phyloP scores from a whole-genome alignment of 2,329 filamentous ascomycete species.

The Rutstroemia sp. region DNA sequence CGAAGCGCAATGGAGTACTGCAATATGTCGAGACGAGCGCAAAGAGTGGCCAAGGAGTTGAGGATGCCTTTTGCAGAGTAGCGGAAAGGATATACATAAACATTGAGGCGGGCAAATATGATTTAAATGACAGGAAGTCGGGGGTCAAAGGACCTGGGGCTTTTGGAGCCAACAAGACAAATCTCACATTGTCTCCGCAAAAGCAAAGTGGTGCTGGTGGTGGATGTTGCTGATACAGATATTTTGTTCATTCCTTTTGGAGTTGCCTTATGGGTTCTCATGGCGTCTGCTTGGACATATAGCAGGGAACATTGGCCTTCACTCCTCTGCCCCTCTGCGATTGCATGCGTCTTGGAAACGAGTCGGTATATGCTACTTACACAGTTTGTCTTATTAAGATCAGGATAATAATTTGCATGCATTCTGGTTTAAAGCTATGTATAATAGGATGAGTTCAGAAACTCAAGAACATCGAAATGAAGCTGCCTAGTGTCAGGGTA shows the following conservation, averaged over 20 bases:
- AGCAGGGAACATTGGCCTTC: no score
- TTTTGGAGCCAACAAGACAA: constrained; percentile 33
- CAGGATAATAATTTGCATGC: not conserved
- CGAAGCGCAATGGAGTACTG: constrained; percentile 73
- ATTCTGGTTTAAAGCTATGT: constrained; percentile 1
- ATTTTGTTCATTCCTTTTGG: no score
- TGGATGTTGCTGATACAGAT: constrained; percentile 21
- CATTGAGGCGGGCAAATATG: constrained; percentile 84
- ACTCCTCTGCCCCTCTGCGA: no score
- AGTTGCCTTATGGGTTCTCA: no score
- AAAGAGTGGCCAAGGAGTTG: constrained; percentile 91
- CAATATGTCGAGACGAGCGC: constrained; percentile 95
- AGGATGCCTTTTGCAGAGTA: constrained; percentile 86
- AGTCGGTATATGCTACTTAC: no score
- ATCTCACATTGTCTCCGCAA: constrained; percentile 36
- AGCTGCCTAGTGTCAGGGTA: constrained; percentile 1
- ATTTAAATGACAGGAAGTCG: constrained; percentile 84
- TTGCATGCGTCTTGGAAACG: no score
- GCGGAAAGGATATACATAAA: constrained; percentile 95
- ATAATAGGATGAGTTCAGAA: constrained; percentile 1
- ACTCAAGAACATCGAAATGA: not conserved
- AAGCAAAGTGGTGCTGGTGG: constrained; percentile 19
- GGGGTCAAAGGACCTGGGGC: constrained; percentile 73
- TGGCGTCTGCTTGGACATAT: not conserved
- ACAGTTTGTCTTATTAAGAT: not conserved